Base-by-base conservation (phyloP, 805 yeast species). In the Ogataea nonfermentans region DNA sequence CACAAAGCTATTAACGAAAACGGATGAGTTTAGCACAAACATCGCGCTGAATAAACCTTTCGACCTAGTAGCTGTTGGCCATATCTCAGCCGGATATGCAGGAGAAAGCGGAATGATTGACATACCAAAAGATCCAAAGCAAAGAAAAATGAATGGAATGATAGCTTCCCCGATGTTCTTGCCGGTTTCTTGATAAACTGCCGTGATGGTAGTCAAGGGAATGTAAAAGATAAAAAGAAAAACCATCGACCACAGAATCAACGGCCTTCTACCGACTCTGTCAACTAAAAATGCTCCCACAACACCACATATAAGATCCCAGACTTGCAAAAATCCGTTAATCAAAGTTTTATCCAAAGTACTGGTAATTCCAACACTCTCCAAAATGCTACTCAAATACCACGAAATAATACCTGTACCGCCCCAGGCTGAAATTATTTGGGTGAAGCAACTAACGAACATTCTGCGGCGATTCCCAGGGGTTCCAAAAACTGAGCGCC, bases 11-110 rank as follows among this genome's bases (percentile, higher is more conserved):
- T 49, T 52, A 48, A 51, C 43, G 31, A 57, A 38, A 16, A 41
- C 37, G 15, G 48, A 37, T 13, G 40, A 41, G 26, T 52, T 39
- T 24, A 39, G 24, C 22, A 34, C 38, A 25, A 47, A 41, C 32
- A 41, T 36, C 13, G 44, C 45, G 6, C 47, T 38, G 23, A 84
- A 72, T 78, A 79, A 77, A 46, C 85, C 85, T 45, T 75, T 65
- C 9, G 83, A 72, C 61, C 84, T 72, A 28, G 80, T 68, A 40
- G 72, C 67, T 48, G 75, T 63, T 27, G 77, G 78, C 58, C 75
- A 79, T 9, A 77, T 69, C 55, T 79, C 71, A 26, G 67, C 52
- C 1, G 50, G 41, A 49, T 73, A 74, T 28, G 71, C 51, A 49
- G 58, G 70, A 70, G 38, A 61, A 51, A 24, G 73, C 75, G 22